Conservation (phyloP, 1,284 basidiomycete genomes). For the Anthracocystis walkeri region DNA sequence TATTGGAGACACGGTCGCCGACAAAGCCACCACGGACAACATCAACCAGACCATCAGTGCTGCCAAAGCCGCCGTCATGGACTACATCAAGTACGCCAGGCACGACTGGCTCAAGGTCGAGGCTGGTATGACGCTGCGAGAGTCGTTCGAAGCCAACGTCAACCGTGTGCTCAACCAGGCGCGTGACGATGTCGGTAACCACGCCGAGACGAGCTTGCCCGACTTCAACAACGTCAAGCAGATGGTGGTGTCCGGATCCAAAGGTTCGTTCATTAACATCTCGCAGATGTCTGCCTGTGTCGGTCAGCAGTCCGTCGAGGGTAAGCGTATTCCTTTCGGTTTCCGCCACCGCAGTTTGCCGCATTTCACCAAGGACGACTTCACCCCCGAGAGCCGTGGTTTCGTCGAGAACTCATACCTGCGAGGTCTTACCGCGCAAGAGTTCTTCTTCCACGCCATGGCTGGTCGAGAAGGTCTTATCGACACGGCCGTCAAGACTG, state of each 20-base stretch:
- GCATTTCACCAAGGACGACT: constrained; percentile 99
- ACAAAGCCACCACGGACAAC: constrained; percentile 82
- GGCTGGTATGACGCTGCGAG: constrained; percentile 97
- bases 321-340: constrained; percentile 96
- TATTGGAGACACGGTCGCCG: constrained; percentile 98
- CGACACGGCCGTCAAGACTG: constrained; percentile 99
- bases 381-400: constrained; percentile 96
- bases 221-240: constrained; percentile 99
- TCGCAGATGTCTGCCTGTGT: constrained; percentile 99
- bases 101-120: constrained; percentile 67
- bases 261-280: constrained; percentile 94
- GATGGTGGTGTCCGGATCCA: constrained; percentile 99
- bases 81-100: constrained; percentile 65
- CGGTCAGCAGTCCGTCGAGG: constrained; percentile 97
- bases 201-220: constrained; percentile 94
- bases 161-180: constrained; percentile 93
- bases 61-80: constrained; percentile 75
- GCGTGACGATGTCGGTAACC: constrained; percentile 93
- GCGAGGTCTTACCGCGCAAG: constrained; percentile 94
- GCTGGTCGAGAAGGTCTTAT: constrained; percentile 98
- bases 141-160: constrained; percentile 94
- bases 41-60: constrained; percentile 87
- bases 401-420: constrained; percentile 99
- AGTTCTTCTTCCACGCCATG: constrained; percentile 99
- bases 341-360: constrained; percentile 96